phyloP scores from a whole-genome alignment of 495 filamentous ascomycete species.

The Penicillium egyptiacum region DNA sequence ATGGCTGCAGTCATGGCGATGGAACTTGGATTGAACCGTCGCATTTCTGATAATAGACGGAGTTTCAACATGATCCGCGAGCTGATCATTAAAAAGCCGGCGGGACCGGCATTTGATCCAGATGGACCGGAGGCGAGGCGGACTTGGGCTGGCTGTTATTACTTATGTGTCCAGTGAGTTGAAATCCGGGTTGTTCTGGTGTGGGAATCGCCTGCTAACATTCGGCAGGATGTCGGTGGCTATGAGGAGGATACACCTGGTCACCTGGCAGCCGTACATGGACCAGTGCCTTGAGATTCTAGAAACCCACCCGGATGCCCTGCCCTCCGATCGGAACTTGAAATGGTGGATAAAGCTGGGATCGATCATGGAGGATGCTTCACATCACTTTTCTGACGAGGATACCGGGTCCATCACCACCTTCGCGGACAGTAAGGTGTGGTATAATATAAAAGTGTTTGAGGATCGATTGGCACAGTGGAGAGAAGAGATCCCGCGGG shows the following conservation, averaged over 20 bases:
- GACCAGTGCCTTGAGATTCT: slow-evolving; percentile 77
- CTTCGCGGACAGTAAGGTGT: slow-evolving; percentile 72
- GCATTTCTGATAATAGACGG: slow-evolving; percentile 25
- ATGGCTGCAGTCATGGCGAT: slow-evolving; percentile 82
- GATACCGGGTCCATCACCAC: slow-evolving; percentile 61
- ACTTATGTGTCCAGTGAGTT: slow-evolving; percentile 59
- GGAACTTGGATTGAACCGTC: slow-evolving; percentile 77
- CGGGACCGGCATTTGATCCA: slow-evolving; percentile 49
- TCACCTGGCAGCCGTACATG: slow-evolving; percentile 83
- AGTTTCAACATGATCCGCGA: slow-evolving; percentile 35
- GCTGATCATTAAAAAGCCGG: slow-evolving; percentile 39
- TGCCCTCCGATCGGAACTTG: slow-evolving; percentile 68
- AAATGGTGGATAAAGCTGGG: slow-evolving; percentile 76
- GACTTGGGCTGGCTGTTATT: slow-evolving; percentile 82
- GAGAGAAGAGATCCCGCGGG: slow-evolving; percentile 52
- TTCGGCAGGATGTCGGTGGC: slow-evolving; percentile 69
- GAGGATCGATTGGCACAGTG: slow-evolving; percentile 74
- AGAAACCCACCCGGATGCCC: slow-evolving; percentile 66
- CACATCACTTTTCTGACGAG: slow-evolving; percentile 72
- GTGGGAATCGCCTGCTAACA: slow-evolving; percentile 51
- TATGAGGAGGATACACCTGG: slow-evolving; percentile 74
- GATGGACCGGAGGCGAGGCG: slow-evolving; percentile 71
- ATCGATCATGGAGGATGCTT: slow-evolving; percentile 78
- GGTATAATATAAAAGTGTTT: slow-evolving; percentile 73
- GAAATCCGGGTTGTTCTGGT: neutral